A percentile compares a stretch with the other conserved stretches of the same genome.
Evolutionary conservation across 768 basidiomycete genomes (phyloP).

Genomic region (Psilocybe sp.): DNA sequence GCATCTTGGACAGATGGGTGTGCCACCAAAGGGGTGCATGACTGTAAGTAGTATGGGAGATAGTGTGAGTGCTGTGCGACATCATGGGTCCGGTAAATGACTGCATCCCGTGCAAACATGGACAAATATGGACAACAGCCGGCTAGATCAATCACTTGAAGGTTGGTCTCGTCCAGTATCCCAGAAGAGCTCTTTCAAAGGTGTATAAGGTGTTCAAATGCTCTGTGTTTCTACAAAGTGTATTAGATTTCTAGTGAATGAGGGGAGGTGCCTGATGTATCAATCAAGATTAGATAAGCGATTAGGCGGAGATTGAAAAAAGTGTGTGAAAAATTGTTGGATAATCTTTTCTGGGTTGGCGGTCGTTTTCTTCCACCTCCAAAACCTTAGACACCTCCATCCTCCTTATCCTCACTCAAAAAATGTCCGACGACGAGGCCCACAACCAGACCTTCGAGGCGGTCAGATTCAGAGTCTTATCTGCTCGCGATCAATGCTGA

Average conservation of each 20-base stretch:
- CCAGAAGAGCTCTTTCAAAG: too few relatives aligned
- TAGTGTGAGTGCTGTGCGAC: too few relatives aligned
- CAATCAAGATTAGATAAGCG: constrained; percentile 20
- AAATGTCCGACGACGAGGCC: constrained; percentile 87
- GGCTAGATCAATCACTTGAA: too few relatives aligned
- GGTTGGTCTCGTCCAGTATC: too few relatives aligned
- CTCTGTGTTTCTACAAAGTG: too few relatives aligned
- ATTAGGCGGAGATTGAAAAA: constrained; percentile 33
- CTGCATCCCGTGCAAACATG: too few relatives aligned
- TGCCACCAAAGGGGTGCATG: constrained; percentile 75
- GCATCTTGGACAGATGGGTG: constrained; percentile 73
- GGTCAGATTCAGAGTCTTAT: constrained; percentile 32
- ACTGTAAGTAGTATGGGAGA: constrained; percentile 9
- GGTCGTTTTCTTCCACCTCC: constrained; percentile 16
- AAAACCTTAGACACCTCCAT: constrained; percentile 20
- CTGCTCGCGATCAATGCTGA: constrained; percentile 7
- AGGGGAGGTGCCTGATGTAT: constrained; percentile 9
- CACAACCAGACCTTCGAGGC: constrained; percentile 88
- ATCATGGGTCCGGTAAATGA: too few relatives aligned
- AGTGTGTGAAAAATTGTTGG: constrained; percentile 30
- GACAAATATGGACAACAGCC: too few relatives aligned
- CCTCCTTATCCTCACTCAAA: constrained; percentile 25
- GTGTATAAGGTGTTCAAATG: too few relatives aligned
- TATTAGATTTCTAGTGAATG: too few relatives aligned
- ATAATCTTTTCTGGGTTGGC: constrained; percentile 16